Evolutionary conservation across 177 flowering plant species (phyloP), one percentile per base, ranked within the genome.

Genomic region (Vitis hybrid): DNA sequence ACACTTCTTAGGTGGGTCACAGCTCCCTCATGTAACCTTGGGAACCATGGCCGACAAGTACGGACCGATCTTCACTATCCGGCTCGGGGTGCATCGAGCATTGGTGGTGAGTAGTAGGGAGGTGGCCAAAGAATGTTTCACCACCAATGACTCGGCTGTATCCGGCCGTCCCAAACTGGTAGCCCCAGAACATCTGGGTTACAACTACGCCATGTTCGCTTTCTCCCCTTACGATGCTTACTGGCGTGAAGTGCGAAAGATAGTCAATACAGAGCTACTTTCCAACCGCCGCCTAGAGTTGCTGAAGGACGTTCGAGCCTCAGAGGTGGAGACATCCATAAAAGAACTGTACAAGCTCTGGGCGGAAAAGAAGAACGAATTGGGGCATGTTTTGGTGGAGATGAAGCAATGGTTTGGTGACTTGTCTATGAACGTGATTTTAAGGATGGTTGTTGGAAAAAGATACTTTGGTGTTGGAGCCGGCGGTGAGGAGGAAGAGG

Each of bases 371-470:
- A 57, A 62, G 13, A 65, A 60, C 6, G 26, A 31, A 2, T 19
- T 58, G 1, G 53, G 29, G 1, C 31, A 14, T 2, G 66, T 65
- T 11, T 33, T 55, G 51, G 71, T 78, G 33, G 84, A 81, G 5
- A 64, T 81, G 80, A 72, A 79, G 67, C 39, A 60, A 19, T 75
- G 79, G 84, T 75, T 76, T 26, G 71, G 70, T 29, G 73, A 71
- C 52, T 18, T 79, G 53, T 66, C 53, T 3, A 19, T 72, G 9
- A 79, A 80, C 48, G 67, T 72, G 51, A 60, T 74, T 2, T 33
- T 80, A 4, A 74, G 62, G 66, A 69, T 72, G 67, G 56, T 83
- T 2, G 75, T 60, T 0, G 79, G 82, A 14, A 76, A 77, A 65
- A 60, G 86, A 2, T 80, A 39, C 26, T 51, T 33, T 14, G 72